Evolutionary conservation across 345 rosid genomes (phyloP).

Genomic region (Lagerstroemia speciosa): DNA sequence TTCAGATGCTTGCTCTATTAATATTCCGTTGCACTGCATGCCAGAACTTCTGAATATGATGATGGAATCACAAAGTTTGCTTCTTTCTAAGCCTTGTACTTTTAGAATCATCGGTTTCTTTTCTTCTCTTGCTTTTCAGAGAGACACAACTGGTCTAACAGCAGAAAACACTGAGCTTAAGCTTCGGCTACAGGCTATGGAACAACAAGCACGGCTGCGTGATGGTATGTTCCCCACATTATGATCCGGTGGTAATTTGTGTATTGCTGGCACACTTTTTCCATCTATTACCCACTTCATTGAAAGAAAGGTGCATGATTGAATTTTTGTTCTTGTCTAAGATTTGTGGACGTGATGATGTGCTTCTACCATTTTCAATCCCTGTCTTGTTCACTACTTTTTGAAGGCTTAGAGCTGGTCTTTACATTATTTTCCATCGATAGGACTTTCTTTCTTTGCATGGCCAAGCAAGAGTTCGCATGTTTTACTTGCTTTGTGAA

Average conservation of each 20-base stretch:
- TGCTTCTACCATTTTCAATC: too few relatives aligned
- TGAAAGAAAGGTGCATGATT: too few relatives aligned
- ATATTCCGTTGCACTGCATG: not conserved
- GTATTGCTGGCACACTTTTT: too few relatives aligned
- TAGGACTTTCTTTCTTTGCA: too few relatives aligned
- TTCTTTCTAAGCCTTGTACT: not conserved
- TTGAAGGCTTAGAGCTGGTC: too few relatives aligned
- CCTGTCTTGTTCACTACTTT: too few relatives aligned
- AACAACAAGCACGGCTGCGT: slow-evolving; percentile 84
- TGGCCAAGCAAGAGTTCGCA: not conserved
- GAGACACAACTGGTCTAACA: slow-evolving; percentile 73
- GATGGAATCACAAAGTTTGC: not conserved
- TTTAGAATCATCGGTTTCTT: not conserved
- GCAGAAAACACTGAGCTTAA: slow-evolving; percentile 92
- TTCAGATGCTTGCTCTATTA: not conserved
- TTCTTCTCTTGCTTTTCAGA: slow-evolving; percentile 33
- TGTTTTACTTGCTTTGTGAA: not conserved
- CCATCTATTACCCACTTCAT: too few relatives aligned
- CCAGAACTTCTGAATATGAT: not conserved
- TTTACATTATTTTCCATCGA: too few relatives aligned
- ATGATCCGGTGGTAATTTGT: not conserved
- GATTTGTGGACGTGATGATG: too few relatives aligned
- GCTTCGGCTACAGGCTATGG: slow-evolving; percentile 90
- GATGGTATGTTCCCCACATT: slow-evolving; percentile 43
- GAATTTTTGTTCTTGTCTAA: too few relatives aligned